Base-by-base conservation (phyloP, 108 stramenopile genomes). In the Cyclotella cryptica region DNA sequence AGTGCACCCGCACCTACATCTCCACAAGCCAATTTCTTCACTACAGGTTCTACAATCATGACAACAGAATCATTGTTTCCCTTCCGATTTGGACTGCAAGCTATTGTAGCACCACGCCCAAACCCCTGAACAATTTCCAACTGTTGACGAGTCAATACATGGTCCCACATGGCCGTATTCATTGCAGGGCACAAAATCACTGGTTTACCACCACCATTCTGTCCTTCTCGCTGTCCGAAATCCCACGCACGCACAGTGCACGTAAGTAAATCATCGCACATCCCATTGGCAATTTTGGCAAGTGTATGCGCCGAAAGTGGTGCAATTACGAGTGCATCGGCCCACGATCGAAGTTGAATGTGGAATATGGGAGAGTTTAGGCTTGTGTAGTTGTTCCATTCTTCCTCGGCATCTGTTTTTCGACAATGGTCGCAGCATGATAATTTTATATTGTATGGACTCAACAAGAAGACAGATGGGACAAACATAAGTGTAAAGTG, bases 151-250 rank as follows among this genome's bases (percentile, higher is more conserved):
- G 96, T 98, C 66, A 95, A 47, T 10, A 94, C 93, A 79, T 98
- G 94, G 26, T 93, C 83, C 93, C 93, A 98, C 97, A 98, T 98
- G 68, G 85, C 85, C 14, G 97, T 96, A 79, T 98, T 98, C 97
- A 98, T 98, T 39, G 97, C 97, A 11, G 97, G 97, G 27, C 93
- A 93, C 51, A 98, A 57, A 17, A 96, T 41, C n/a, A 96, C 17
- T 15, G 97, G 97, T 71, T 96, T 96, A 22, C 79, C 73, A 28
- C 14, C 63, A 22, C 49, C 72, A 12, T 21, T 40, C 43, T 60
- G 54, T 17, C n/a, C 17, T 47, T 58, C 55, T 58, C 79, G 60
- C 27, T 88, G 78, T 29, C 85, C 88, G 69, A 87, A 90, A 74
- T 96, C 95, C 97, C 97, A 98, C 26, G 97, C 97, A 30, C 97